These are phyloP conservation scores for Oryza punctata DNA, from an alignment of 176 grass and related monocot species.

Conservation along the genomic window DNA sequence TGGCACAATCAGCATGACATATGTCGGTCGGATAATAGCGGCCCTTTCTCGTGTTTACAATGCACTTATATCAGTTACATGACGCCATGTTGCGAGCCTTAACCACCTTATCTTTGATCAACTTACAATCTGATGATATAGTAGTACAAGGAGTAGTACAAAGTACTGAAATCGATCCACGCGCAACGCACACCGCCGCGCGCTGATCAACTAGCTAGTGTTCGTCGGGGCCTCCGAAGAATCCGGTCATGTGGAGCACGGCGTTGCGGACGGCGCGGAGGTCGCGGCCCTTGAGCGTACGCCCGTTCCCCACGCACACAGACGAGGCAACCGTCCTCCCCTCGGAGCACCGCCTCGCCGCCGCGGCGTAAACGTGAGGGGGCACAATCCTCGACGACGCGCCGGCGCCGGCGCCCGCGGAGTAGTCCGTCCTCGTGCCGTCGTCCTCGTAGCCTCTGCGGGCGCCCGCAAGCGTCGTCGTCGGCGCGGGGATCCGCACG, in stretches of 20 bases:
- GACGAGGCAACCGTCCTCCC: constrained; percentile 34
- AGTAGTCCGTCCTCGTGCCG: neutral
- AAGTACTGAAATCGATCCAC: neutral
- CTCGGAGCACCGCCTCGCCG: constrained; percentile 25
- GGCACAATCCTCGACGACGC: constrained; percentile 25
- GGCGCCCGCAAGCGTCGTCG: neutral
- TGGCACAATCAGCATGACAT: neutral
- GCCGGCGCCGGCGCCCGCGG: neutral
- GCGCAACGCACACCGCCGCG: neutral
- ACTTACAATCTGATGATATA: neutral
- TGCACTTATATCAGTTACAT: neutral
- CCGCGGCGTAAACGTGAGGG: constrained; percentile 45
- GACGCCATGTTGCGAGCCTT: no score
- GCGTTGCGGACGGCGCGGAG: constrained; percentile 46
- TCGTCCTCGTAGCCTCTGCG: neutral
- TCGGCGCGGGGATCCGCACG: constrained; percentile 30
- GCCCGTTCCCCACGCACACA: constrained; percentile 48
- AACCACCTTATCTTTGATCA: neutral
- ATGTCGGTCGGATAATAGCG: neutral
- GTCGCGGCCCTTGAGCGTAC: constrained; percentile 61
- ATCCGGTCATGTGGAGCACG: constrained; percentile 55
- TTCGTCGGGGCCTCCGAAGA: constrained; percentile 40
- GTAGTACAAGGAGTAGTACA: neutral
- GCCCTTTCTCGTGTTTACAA: neutral
- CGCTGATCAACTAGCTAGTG: neutral